A percentile compares a stretch with the other conserved stretches of the same genome.
phyloP scores from a whole-genome alignment of 495 filamentous ascomycete species.

The Penicillium desertorum region DNA sequence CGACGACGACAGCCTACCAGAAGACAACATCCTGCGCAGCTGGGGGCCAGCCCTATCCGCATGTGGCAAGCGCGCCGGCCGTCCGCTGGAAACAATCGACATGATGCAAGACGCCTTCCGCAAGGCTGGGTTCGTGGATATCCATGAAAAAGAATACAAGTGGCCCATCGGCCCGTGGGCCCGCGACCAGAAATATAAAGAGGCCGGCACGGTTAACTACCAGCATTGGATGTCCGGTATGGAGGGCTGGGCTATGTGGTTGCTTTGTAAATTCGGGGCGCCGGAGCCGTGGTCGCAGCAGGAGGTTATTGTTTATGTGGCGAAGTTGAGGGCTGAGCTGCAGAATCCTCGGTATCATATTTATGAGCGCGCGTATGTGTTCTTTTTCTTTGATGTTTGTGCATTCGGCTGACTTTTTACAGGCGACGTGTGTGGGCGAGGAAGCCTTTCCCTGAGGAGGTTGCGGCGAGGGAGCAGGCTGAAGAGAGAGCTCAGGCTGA shows the following conservation, averaged over 20 bases:
- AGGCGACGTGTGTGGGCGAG: conserved; percentile 18
- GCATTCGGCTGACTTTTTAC: not conserved
- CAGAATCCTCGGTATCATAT: conserved; percentile 24
- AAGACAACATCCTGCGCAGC: conserved; percentile 28
- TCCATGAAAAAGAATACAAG: conserved; percentile 20
- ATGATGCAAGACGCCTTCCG: conserved; percentile 25
- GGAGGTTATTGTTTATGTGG: conserved; percentile 27
- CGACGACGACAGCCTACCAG: conserved; percentile 44
- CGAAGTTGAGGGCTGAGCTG: conserved; percentile 23
- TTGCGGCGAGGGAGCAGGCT: conserved; percentile 48
- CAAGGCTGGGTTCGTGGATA: conserved; percentile 35
- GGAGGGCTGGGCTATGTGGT: conserved; percentile 31
- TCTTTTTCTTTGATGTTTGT: not conserved
- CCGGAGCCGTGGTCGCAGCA: conserved; percentile 28
- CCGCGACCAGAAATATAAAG: conserved; percentile 20
- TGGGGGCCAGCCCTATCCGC: conserved; percentile 22
- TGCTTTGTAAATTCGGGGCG: conserved; percentile 25
- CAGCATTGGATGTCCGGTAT: conserved; percentile 27
- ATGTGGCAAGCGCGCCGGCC: conserved; percentile 20
- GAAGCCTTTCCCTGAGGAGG: conserved; percentile 55
- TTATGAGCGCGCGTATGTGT: conserved; percentile 22
- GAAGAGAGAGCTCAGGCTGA: too few relatives aligned
- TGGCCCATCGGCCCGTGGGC: conserved; percentile 31
- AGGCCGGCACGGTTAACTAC: conserved; percentile 22
- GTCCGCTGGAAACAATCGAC: conserved; percentile 16